Evolutionary conservation across 805 yeast genomes (phyloP), one percentile per base, ranked within the genome.

Genomic region (Millerago galiae): DNA sequence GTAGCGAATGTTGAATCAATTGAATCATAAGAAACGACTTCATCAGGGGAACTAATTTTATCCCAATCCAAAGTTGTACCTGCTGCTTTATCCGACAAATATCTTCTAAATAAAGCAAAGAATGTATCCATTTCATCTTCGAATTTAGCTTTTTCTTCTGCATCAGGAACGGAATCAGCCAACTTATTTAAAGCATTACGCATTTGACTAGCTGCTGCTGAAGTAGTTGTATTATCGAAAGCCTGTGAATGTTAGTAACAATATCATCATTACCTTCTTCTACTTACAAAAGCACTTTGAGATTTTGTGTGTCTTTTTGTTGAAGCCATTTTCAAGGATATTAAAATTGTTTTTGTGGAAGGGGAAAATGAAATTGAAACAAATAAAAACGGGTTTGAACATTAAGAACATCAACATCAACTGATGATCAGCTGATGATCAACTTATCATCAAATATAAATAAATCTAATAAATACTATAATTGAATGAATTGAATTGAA

Each of bases 121-220:
- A 91, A 93, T 31, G 89, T 80, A 67, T 93, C 98, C 95, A 91
- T 82, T 66, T 90, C 95, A 54, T 73, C 75, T 66, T 91, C 96
- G 59, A 93, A 89, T 54, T 75, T 75, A 47, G 59, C 60, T 55
- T 73, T 77, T 39, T 58, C 57, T 14, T 68, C 71, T 15, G 53
- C 49, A 53, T 72, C 83, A 16, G 67, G 63, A 42, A 86, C 84
- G n/a, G 89, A 74, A 65, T 91, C 98, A 38, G 90, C 82, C 61
- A 91, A 71, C 64, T 76, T 78, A 75, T 91, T 91, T 66, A 93
- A 77, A 2, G 95, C 91, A 63, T 93, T 91, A 62, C 98, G 82
- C 98, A 91, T 93, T 67, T 88, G 97, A 50, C 95, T 83, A 6
- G 98, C 97, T 25, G 98, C 96, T 48, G 89, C 93, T 49, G 86